A percentile compares a stretch with the other conserved stretches of the same genome.
These are phyloP conservation scores for Melastoma malabathricum DNA, from an alignment of 345 rosid species.

Conservation along the genomic window DNA sequence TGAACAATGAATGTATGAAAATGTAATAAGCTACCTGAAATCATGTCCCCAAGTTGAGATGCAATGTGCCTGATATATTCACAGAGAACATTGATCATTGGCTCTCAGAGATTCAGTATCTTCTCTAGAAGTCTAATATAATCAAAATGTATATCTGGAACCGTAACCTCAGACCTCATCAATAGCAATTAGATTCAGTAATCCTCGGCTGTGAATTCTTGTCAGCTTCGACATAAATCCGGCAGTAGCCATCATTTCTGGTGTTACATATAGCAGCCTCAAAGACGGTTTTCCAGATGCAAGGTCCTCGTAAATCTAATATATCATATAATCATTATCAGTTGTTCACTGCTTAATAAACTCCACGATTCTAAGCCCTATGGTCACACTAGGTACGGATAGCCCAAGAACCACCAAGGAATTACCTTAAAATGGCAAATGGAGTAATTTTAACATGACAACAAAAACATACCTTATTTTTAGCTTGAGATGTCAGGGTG, in stretches of 20 bases:
- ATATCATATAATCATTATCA: constrained; percentile 1
- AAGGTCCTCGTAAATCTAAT: constrained; percentile 82
- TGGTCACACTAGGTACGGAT: background rate
- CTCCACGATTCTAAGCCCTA: background rate
- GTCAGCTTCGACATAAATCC: constrained; percentile 77
- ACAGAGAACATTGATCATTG: constrained; percentile 4
- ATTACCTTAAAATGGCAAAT: background rate
- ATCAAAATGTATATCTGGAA: background rate
- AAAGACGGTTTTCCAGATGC: constrained; percentile 72
- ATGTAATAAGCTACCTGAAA: constrained; percentile 55
- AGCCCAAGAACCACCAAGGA: too few species aligned
- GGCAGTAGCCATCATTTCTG: constrained; percentile 70
- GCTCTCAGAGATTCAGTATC: constrained; percentile 4
- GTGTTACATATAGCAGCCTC: constrained; percentile 85
- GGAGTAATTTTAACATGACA: background rate
- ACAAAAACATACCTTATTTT: constrained; percentile 30
- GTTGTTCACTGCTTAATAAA: background rate
- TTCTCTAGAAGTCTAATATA: background rate
- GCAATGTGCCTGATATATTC: constrained; percentile 76
- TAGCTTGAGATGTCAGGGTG: constrained; percentile 49
- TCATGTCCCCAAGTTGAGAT: constrained; percentile 98
- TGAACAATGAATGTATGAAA: too few species aligned
- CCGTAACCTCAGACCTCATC: constrained; percentile 54
- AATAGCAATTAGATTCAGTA: constrained; percentile 77
- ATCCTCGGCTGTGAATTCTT: constrained; percentile 69